A percentile compares a stretch with the other conserved stretches of the same genome.
phyloP scores from a whole-genome alignment of 495 filamentous ascomycete genomes.

The Hypoxylon perforatum region DNA sequence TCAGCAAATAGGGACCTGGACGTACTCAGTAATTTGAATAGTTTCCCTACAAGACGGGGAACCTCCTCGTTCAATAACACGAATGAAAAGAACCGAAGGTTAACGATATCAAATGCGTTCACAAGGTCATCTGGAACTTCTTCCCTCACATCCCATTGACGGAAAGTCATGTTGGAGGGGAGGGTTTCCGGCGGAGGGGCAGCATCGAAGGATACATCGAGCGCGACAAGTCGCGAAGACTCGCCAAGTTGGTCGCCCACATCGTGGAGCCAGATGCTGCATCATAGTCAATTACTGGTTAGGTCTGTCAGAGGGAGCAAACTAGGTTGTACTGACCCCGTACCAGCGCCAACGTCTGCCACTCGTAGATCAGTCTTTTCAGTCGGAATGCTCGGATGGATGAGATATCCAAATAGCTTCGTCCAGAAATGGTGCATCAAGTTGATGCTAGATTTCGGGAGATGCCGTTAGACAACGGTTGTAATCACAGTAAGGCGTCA shows the following conservation, averaged over 20 bases:
- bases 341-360: conserved; percentile 19
- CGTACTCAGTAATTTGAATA: conserved; percentile 18
- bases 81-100: conserved; percentile 19
- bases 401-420: conserved; percentile 18
- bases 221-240: neutral
- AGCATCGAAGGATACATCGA: neutral
- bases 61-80: conserved; percentile 17
- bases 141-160: conserved; percentile 9
- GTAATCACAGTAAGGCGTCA: neutral
- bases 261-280: neutral
- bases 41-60: conserved; percentile 3
- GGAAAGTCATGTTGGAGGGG: conserved; percentile 11
- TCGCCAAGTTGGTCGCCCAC: neutral
- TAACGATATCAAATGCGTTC: conserved; percentile 13
- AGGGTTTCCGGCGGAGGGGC: conserved; percentile 10
- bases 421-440: conserved; percentile 20
- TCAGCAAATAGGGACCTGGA: neutral
- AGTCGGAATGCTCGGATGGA: conserved; percentile 18
- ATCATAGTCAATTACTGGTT: neutral
- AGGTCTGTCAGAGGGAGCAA: neutral
- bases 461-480: neutral
- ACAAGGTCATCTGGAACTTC: conserved; percentile 18
- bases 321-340: conserved; percentile 6
- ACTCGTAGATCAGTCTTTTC: conserved; percentile 3
- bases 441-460: conserved; percentile 15